phyloP scores from a whole-genome alignment of 2,329 filamentous ascomycete genomes.

The Cadophora malorum region DNA sequence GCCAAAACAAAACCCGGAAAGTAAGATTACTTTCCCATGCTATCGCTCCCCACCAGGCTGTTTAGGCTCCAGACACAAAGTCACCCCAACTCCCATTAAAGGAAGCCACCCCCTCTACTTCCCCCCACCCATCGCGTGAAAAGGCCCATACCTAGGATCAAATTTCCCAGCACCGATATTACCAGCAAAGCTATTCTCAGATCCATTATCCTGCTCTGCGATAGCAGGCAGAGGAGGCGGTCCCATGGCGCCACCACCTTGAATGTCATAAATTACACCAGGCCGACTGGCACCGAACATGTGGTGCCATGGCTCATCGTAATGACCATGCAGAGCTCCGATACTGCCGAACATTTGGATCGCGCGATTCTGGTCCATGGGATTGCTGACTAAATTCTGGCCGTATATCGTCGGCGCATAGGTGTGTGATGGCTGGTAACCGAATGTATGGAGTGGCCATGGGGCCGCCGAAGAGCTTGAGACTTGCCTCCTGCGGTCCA shows the following conservation, averaged over 20 bases:
- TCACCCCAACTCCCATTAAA: too few species aligned
- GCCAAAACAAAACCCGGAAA: too few species aligned
- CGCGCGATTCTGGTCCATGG: conserved; percentile 27
- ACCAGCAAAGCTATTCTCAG: not conserved
- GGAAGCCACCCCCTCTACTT: too few species aligned
- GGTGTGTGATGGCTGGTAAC: not conserved
- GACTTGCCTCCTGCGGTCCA: too few species aligned
- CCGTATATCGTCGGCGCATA: not conserved
- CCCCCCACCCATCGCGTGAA: too few species aligned
- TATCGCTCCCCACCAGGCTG: too few species aligned
- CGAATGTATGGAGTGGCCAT: not conserved
- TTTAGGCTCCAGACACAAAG: too few species aligned
- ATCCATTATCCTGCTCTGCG: not conserved
- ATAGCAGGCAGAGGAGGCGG: not conserved
- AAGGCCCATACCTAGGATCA: too few species aligned
- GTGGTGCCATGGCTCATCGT: conserved; percentile 36
- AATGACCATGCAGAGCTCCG: conserved; percentile 32
- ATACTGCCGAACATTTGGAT: conserved; percentile 30
- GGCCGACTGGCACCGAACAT: conserved; percentile 9
- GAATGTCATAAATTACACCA: not conserved
- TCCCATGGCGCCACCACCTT: not conserved
- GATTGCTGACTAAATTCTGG: conserved; percentile 25
- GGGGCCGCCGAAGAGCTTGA: too few species aligned
- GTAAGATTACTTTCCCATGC: too few species aligned
- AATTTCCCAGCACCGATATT: not conserved